Evolutionary conservation across 177 flowering plant genomes (phyloP), one percentile per base, ranked within the genome.

Genomic region (Vitis hybrid): DNA sequence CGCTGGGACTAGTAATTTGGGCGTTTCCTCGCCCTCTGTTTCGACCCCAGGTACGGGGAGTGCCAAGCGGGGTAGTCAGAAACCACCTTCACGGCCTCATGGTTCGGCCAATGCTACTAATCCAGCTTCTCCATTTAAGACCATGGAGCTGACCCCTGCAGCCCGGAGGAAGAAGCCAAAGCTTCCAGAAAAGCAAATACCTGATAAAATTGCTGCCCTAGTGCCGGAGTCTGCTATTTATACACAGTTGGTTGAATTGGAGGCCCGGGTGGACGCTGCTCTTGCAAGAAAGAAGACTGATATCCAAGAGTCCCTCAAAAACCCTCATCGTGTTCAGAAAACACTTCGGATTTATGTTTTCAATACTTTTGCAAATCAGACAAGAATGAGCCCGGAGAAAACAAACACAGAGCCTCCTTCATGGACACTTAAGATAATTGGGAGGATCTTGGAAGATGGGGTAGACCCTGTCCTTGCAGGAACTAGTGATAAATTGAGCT

Each of bases 71-170:
- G 68, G 80, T 13, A 76, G 72, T 17, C 98, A 84, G 60, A 93
- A 78, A 68, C 97, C 95, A 1, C 89, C 93, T 56, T 82, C 86
- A 14, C 82, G 89, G 64, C 90, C 93, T 48, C 68, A 91, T 6
- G 95, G 88, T 18, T 74, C 84, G 1, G 61, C 84, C 10, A 67
- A 77, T 73, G 56, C 79, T 21, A 39, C 45, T 39, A 87, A 75
- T 51, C 56, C 79, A 0, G 73, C 73, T 65, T 79, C 88, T 5
- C 89, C 80, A 1, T 83, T 87, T 71, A 92, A 87, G 74, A 86
- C 92, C 2, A 83, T 91, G 87, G 98, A 93, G 83, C 70, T 92
- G 34, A 76, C 97, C 9, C 96, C 98, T 19, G 93, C 97, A 73
- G 87, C 90, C 57, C 80, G 81, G 7, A 82, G 90, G 71, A 90